Evolutionary conservation across 176 grass and related monocot genomes (phyloP), one percentile per base, ranked within the genome.

Genomic region (Leersia perrieri): DNA sequence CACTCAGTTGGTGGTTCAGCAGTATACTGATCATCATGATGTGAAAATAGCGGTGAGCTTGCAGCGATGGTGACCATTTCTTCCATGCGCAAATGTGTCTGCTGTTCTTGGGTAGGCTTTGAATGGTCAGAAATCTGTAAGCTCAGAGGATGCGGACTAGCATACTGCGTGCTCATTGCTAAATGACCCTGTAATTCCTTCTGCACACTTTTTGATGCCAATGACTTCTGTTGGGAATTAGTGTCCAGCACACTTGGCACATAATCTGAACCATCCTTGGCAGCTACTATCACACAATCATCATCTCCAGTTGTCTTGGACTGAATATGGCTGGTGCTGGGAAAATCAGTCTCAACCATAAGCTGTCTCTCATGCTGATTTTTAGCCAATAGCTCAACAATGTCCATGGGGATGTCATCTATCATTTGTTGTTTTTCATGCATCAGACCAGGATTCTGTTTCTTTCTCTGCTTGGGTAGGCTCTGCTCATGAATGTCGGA

Each of bases 381-480:
- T 88, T 74, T 90, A 22, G 76, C 88, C 39, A 99, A 83, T 53
- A 98, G 84, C 93, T 99, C 92, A 69, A 91, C 88, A 72, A 99
- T 90, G 35, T 95, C 92, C 92, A 99, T 95, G 39, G 92, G 90
- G 73, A 93, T 90, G 68, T 85, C 96, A 86, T 93, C 91, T 18
- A 85, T 86, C 42, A 61, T 70, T 68, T 31, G 35, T 14, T 74
- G 40, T 82, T 87, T 80, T 71, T 80, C 69, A 55, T 44, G 65
- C 29, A 80, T 65, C 27, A 45, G 14, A 60, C 90, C 68, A 33
- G 75, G 30, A 11, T 64, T 81, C 30, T 84, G n/a, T 25, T 70
- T 87, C 85, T 82, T 83, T 69, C 47, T 80, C 39, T 88, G 87
- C 57, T 76, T 82, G 18, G 42, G 23, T 64, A 74, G 35, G 67